Evolutionary conservation across 2,329 filamentous ascomycete species (phyloP), one percentile per base, ranked within the genome.

Genomic region (Aureobasidium uvarum): DNA sequence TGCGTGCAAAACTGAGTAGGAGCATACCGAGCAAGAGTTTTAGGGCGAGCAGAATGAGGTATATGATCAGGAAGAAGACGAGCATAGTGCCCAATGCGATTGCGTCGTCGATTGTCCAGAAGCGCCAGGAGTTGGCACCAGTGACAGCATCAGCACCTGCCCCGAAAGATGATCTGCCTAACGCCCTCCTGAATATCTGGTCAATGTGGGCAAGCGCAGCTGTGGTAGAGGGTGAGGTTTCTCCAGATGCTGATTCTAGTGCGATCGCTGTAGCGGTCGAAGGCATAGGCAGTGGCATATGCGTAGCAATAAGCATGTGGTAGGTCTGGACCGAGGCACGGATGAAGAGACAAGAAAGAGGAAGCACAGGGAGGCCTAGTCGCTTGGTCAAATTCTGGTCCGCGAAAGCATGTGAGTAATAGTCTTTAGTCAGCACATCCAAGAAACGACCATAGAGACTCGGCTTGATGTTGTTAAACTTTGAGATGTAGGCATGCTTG

Each of bases 381-480:
- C 95, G 87, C 66, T 93, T 90, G 4, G 92, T 96, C 1, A 99
- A 81, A 28, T 96, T 94, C 31, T 95, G 93, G 28, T 96, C 90
- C 14, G 89, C 87, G 74, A 99, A 99, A 3, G 94, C 94, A 74
- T 97, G 94, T 0, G 92, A 94, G 75, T 99, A 99, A 78, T 99
- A 99, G 76, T 99, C 95, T 76, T 98, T 98, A 70, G 92, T 93
- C 8, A 99, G 80, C 5, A 99, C 91, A 73, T 99, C 96, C 18
- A 98, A 84, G 74, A 95, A 96, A 28, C 92, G 87, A 62, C 87
- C 85, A 76, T 99, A 99, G 65, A 99, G 90, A 7, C 85, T 86
- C 3, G 95, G 95, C 69, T 95, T 94, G 70, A 93, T 92, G 71
- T 96, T 96, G 81, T 99, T 99, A 81, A 99, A 99, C 75, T 99